These are phyloP conservation scores for Thielaviopsis cerberus DNA, from an alignment of 2,329 filamentous ascomycete genomes.

Conservation along the genomic window DNA sequence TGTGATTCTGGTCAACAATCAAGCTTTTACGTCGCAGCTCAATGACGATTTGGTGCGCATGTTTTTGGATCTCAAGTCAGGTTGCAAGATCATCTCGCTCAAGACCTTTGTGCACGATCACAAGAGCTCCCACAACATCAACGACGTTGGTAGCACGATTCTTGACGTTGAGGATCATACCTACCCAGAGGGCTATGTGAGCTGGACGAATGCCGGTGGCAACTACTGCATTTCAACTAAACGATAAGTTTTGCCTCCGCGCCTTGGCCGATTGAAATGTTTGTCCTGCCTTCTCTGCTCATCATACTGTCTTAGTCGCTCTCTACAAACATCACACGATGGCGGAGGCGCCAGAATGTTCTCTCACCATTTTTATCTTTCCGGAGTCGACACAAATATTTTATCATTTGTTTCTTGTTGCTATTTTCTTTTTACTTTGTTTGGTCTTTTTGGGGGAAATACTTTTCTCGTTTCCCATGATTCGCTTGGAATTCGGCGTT, in stretches of 20 bases:
- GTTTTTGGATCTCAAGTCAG: slow-evolving; percentile 83
- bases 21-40: slow-evolving; percentile 75
- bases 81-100: slow-evolving; percentile 75
- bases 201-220: slow-evolving; percentile 74
- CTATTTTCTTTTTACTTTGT: no score
- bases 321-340: no score
- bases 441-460: no score
- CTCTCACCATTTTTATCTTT: no score
- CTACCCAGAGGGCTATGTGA: slow-evolving; percentile 57
- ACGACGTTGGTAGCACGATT: slow-evolving; percentile 64
- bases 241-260: slow-evolving; percentile 27
- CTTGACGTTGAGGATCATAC: slow-evolving; percentile 51
- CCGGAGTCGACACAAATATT: no score
- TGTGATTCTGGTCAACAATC: slow-evolving; percentile 95
- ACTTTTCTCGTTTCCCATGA: no score
- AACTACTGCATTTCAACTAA: slow-evolving; percentile 78
- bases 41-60: slow-evolving; percentile 74
- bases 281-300: neutral
- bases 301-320: neutral
- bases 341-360: no score
- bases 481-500: no score
- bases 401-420: no score
- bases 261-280: neutral
- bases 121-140: slow-evolving; percentile 59
- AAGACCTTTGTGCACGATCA: slow-evolving; percentile 76